Evolutionary conservation across 805 yeast species (phyloP).

Genomic region (Ogataea chonburiensis): DNA sequence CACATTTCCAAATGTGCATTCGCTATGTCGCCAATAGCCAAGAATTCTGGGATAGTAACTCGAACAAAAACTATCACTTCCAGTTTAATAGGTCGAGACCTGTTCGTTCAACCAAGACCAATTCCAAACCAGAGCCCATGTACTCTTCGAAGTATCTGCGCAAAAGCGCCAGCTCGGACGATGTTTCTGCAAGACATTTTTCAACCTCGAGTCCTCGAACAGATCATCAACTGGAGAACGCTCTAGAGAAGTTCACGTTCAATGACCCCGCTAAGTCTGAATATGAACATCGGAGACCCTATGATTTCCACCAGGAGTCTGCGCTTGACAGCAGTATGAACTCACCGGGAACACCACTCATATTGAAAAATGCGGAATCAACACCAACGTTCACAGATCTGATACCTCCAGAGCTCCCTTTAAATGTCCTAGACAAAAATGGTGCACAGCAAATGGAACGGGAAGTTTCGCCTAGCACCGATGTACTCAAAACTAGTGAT

Average conservation of each 20-base stretch:
- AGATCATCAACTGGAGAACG: constrained; percentile 4
- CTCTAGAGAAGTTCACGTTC: constrained; percentile 8
- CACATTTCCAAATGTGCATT: constrained; percentile 48
- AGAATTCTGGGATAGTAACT: constrained; percentile 81
- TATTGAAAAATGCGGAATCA: constrained; percentile 20
- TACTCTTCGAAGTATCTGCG: constrained; percentile 24
- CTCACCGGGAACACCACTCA: constrained; percentile 27
- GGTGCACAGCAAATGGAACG: constrained; percentile 3
- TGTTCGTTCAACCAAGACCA: not conserved
- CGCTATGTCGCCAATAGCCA: constrained; percentile 46
- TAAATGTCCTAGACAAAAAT: constrained; percentile 6
- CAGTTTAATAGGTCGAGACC: constrained; percentile 25
- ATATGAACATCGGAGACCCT: not conserved
- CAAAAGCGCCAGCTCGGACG: constrained; percentile 28
- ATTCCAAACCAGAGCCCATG: constrained; percentile 7
- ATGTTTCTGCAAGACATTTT: constrained; percentile 6
- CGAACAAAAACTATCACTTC: constrained; percentile 55
- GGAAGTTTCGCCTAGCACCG: constrained; percentile 11
- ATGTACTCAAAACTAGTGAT: not conserved
- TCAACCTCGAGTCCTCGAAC: constrained; percentile 5
- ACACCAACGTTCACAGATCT: constrained; percentile 25
- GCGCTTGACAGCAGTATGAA: constrained; percentile 17
- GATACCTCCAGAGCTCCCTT: constrained; percentile 15
- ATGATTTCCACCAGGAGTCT: constrained; percentile 8
- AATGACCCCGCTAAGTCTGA: constrained; percentile 9